phyloP scores from a whole-genome alignment of 2,329 filamentous ascomycete species.

The Beauveria sp. region DNA sequence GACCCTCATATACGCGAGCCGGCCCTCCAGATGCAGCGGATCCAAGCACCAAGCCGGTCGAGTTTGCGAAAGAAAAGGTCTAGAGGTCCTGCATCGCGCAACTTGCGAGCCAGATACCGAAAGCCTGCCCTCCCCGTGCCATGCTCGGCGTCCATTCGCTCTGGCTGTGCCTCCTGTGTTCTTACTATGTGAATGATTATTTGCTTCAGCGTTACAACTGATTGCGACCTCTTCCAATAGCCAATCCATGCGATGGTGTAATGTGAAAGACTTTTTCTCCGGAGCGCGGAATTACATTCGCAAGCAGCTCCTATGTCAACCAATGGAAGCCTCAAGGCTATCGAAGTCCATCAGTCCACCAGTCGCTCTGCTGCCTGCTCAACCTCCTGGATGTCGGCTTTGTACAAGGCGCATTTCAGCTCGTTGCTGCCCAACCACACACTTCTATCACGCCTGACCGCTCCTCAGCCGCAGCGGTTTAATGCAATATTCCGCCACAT shows the following conservation, averaged over 20 bases:
- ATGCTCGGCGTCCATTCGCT: neutral
- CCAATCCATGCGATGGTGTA: too few relatives aligned
- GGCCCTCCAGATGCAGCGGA: constrained; percentile 7
- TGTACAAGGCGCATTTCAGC: neutral
- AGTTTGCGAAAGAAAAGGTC: constrained; percentile 9
- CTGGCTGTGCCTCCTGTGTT: neutral
- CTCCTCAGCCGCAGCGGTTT: neutral
- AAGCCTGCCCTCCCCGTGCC: neutral
- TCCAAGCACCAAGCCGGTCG: constrained; percentile 1
- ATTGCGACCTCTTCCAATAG: neutral
- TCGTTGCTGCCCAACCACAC: neutral
- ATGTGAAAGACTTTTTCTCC: too few relatives aligned
- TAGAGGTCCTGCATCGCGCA: constrained; percentile 8
- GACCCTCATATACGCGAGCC: neutral
- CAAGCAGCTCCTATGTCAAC: too few relatives aligned
- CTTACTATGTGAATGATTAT: neutral
- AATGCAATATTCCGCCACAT: neutral
- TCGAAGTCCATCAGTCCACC: neutral
- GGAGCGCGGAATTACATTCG: too few relatives aligned
- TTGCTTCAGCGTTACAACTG: neutral
- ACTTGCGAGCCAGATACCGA: neutral
- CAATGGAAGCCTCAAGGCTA: neutral
- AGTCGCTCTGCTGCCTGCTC: neutral
- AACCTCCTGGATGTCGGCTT: neutral
- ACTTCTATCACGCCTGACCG: neutral